Conservation (phyloP, 768 basidiomycete species). For the Collybia nuda region DNA sequence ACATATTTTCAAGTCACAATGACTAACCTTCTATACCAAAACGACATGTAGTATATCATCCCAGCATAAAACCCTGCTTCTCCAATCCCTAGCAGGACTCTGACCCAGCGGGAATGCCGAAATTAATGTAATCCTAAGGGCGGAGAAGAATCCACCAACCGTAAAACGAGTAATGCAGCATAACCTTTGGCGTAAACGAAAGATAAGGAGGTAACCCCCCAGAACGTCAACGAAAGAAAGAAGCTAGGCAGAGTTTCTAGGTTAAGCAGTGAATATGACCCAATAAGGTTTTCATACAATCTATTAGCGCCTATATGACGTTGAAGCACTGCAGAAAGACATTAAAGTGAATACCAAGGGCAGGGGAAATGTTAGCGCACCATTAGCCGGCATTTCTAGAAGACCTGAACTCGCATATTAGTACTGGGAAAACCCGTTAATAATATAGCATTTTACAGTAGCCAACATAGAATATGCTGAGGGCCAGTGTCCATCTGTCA, state of each 20-base stretch:
- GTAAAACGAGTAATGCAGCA: slow-evolving; percentile 42
- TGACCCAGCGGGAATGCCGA: background rate
- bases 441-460: slow-evolving; percentile 40
- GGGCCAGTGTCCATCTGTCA: slow-evolving; percentile 53
- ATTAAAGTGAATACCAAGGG: too few relatives aligned
- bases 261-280: background rate
- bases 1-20: too few relatives aligned
- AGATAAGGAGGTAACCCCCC: slow-evolving; percentile 53
- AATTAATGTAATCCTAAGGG: background rate
- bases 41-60: slow-evolving; percentile 61
- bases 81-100: slow-evolving; percentile 57
- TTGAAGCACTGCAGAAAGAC: slow-evolving; percentile 41
- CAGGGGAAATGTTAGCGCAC: slow-evolving; percentile 20
- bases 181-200: slow-evolving; percentile 58
- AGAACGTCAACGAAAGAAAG: slow-evolving; percentile 51
- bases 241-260: slow-evolving; percentile 32
- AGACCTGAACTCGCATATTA: slow-evolving; percentile 25
- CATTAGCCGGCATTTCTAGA: slow-evolving; percentile 58
- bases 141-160: slow-evolving; percentile 27
- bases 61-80: slow-evolving; percentile 62
- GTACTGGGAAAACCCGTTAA: background rate
- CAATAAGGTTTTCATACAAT: slow-evolving; percentile 36
- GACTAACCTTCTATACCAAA: slow-evolving; percentile 48
- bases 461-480: slow-evolving; percentile 61
- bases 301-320: slow-evolving; percentile 56